Conservation (phyloP, 192 early-diverging fungal genomes). For the Mortierella hygrophila region DNA sequence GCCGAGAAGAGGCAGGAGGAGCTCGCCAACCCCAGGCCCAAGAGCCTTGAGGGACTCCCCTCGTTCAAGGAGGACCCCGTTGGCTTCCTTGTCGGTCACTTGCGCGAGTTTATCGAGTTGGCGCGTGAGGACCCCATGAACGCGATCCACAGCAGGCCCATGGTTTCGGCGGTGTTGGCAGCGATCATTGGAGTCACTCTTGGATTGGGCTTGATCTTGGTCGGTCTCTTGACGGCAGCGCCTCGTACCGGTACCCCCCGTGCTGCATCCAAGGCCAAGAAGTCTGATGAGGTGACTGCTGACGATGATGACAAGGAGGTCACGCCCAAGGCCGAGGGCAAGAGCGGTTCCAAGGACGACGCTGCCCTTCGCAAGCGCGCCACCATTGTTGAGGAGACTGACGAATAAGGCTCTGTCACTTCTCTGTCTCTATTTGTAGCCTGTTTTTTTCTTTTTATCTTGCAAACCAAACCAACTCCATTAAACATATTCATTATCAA, state of each 20-base stretch:
- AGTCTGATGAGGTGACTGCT: conserved; percentile 56
- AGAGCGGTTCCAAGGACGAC: conserved; percentile 22
- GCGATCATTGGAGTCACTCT: conserved; percentile 36
- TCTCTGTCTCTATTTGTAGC: background rate
- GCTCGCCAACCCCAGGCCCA: conserved; percentile 41
- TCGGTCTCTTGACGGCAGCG: conserved; percentile 43
- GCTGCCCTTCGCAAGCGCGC: conserved; percentile 31
- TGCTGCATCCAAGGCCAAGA: conserved; percentile 53
- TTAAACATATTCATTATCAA: background rate
- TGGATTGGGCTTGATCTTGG: conserved; percentile 46
- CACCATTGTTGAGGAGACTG: conserved; percentile 27
- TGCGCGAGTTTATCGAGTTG: conserved; percentile 50
- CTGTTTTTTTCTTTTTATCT: background rate
- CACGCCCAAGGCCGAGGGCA: background rate
- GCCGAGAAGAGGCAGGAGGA: conserved; percentile 75
- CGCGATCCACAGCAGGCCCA: conserved; percentile 53
- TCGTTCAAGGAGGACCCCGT: conserved; percentile 57
- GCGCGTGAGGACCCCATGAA: conserved; percentile 56
- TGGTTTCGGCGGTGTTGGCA: conserved; percentile 47
- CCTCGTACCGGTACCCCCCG: conserved; percentile 7
- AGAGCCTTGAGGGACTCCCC: conserved; percentile 1
- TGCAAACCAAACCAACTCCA: background rate
- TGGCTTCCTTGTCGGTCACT: conserved; percentile 33
- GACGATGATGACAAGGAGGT: conserved; percentile 44
- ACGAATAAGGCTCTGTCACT: conserved; percentile 20